phyloP scores from a whole-genome alignment of 768 basidiomycete genomes.

The Lentinula edodes region DNA sequence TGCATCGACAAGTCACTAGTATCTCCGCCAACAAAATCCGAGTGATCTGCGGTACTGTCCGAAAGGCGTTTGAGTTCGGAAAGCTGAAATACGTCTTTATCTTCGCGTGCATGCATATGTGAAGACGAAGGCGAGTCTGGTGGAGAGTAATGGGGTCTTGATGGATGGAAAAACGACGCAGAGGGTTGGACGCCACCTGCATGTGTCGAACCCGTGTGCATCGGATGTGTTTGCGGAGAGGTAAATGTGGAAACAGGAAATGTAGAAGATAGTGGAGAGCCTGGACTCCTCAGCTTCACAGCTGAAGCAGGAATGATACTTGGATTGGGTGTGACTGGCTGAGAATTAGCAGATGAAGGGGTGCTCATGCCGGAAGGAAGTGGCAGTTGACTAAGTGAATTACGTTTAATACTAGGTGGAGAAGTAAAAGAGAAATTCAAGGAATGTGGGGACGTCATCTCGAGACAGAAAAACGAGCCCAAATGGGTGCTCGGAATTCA shows the following conservation, averaged over 20 bases:
- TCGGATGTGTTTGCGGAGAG: not conserved
- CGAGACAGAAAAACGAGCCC: not conserved
- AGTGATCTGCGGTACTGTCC: conserved; percentile 38
- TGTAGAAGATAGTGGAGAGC: conserved; percentile 3
- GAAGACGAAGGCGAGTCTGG: conserved; percentile 30
- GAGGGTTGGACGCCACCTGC: conserved; percentile 74
- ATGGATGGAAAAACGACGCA: conserved; percentile 72
- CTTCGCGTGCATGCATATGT: conserved; percentile 18
- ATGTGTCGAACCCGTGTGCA: conserved; percentile 43
- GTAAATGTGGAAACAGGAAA: not conserved
- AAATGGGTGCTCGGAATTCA: not conserved
- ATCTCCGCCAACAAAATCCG: conserved; percentile 14
- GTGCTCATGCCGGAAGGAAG: conserved; percentile 3
- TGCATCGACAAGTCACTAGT: conserved; percentile 21
- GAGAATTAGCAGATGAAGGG: not conserved
- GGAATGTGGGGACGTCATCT: conserved; percentile 10
- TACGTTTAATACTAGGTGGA: not conserved
- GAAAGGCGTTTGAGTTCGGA: conserved; percentile 32
- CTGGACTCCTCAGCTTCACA: not conserved
- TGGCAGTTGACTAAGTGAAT: conserved; percentile 7
- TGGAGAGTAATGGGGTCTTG: conserved; percentile 48
- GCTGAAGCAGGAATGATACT: conserved; percentile 1
- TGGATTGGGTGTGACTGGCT: not conserved
- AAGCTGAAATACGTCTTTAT: conserved; percentile 31
- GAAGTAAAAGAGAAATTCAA: conserved; percentile 7